phyloP scores from a whole-genome alignment of 2,329 filamentous ascomycete genomes.

The Chaetomiaceae sp. region DNA sequence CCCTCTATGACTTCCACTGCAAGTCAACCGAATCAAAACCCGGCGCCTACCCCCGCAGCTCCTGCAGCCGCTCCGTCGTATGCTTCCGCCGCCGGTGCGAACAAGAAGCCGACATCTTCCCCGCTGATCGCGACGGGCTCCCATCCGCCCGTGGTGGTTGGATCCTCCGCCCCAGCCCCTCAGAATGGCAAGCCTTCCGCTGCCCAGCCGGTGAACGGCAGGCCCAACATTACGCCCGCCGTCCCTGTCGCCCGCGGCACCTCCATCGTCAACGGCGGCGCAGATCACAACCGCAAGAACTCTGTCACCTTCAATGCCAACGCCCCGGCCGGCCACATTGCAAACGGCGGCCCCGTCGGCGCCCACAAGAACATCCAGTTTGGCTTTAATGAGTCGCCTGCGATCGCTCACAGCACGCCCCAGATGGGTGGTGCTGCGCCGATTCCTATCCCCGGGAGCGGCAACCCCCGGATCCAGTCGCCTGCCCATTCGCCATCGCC shows the following conservation, averaged over 20 bases:
- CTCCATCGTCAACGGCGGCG: conserved; percentile 63
- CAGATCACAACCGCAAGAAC: conserved; percentile 76
- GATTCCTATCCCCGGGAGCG: conserved; percentile 58
- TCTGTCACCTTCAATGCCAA: conserved; percentile 90
- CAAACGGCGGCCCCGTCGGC: conserved; percentile 66
- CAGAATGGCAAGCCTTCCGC: conserved; percentile 62
- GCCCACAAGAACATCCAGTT: conserved; percentile 69
- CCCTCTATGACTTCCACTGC: conserved; percentile 59
- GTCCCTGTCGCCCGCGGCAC: conserved; percentile 62
- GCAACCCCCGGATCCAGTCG: conserved; percentile 66
- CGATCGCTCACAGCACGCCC: conserved; percentile 63
- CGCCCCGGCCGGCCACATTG: conserved; percentile 67
- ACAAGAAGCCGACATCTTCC: conserved; percentile 59
- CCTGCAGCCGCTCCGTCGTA: conserved; percentile 56
- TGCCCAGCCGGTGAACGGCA: conserved; percentile 81
- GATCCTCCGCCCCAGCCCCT: conserved; percentile 48
- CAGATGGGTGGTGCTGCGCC: conserved; percentile 52
- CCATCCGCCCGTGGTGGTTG: conserved; percentile 52
- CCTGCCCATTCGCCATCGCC: conserved; percentile 87
- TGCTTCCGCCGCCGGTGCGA: conserved; percentile 62
- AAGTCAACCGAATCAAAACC: conserved; percentile 48
- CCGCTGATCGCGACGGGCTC: conserved; percentile 58
- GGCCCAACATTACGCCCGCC: conserved; percentile 64
- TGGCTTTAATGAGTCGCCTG: conserved; percentile 69
- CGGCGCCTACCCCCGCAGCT: conserved; percentile 54